phyloP scores from a whole-genome alignment of 768 basidiomycete genomes.

The Hortiboletus campestris region DNA sequence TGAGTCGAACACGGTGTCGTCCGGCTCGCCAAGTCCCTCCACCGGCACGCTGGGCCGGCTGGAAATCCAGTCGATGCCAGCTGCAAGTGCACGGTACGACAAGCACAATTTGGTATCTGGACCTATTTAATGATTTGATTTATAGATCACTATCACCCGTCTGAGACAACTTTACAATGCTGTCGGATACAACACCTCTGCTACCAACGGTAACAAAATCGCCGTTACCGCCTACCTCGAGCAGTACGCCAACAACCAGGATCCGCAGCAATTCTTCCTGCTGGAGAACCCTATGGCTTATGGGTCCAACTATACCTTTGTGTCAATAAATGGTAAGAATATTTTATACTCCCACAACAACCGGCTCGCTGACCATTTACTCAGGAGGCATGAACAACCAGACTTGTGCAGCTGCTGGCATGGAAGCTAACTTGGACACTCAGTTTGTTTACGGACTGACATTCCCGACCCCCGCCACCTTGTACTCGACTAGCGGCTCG shows the following conservation, averaged over 20 bases:
- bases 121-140: neutral
- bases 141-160: constrained; percentile 52
- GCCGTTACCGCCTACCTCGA: constrained; percentile 56
- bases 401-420: constrained; percentile 47
- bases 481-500: constrained; percentile 60
- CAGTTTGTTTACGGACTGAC: constrained; percentile 68
- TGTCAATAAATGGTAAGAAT: constrained; percentile 52
- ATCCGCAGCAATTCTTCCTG: constrained; percentile 51
- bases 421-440: constrained; percentile 65
- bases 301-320: constrained; percentile 49
- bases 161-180: constrained; percentile 56
- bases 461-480: constrained; percentile 56
- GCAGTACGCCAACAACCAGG: constrained; percentile 51
- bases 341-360: neutral
- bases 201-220: constrained; percentile 45
- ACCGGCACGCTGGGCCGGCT: constrained; percentile 26
- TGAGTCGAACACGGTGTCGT: constrained; percentile 18
- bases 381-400: constrained; percentile 64
- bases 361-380: constrained; percentile 5
- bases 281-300: constrained; percentile 48
- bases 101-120: neutral
- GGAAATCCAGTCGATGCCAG: constrained; percentile 44
- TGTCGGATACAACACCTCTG: constrained; percentile 43
- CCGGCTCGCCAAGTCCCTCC: neutral
- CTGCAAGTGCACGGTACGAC: constrained; percentile 40